Conservation (phyloP, 1,284 basidiomycete genomes). For the Pseudozyma sp. region DNA sequence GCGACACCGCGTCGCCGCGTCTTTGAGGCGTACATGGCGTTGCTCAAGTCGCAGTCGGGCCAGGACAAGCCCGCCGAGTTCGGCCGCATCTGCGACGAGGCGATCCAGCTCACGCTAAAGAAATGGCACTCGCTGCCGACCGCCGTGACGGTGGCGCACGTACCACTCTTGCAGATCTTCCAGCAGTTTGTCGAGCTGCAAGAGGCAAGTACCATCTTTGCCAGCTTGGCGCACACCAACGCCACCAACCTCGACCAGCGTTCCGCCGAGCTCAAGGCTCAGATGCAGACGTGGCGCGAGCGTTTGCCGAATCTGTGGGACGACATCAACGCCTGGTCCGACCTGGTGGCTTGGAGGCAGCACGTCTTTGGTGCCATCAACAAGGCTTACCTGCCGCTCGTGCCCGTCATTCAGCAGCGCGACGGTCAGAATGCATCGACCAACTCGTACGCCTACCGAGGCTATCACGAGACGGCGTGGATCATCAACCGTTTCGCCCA, state of each 20-base stretch:
- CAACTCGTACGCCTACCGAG: constrained; percentile 90
- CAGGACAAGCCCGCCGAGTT: constrained; percentile 65
- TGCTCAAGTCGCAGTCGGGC: constrained; percentile 74
- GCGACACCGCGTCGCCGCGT: constrained; percentile 92
- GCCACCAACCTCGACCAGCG: constrained; percentile 92
- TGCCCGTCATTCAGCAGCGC: constrained; percentile 70
- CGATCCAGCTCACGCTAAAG: constrained; percentile 92
- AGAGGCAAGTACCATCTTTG: constrained; percentile 85
- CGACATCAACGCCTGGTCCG: constrained; percentile 98
- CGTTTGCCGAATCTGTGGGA: constrained; percentile 95
- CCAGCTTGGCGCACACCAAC: constrained; percentile 86
- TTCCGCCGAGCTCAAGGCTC: constrained; percentile 88
- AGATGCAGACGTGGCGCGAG: constrained; percentile 84
- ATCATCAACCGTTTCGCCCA: constrained; percentile 99
- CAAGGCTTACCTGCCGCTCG: constrained; percentile 90
- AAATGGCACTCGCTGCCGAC: constrained; percentile 94
- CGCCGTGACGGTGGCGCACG: constrained; percentile 88
- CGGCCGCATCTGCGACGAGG: constrained; percentile 84
- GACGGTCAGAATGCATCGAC: constrained; percentile 71
- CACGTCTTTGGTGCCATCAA: constrained; percentile 93
- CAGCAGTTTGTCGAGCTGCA: constrained; percentile 98
- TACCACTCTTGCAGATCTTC: constrained; percentile 95
- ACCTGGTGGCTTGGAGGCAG: constrained; percentile 97
- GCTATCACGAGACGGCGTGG: constrained; percentile 99
- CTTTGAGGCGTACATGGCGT: constrained; percentile 92